phyloP scores from a whole-genome alignment of 345 rosid species.

The Anastatica hierochuntica region DNA sequence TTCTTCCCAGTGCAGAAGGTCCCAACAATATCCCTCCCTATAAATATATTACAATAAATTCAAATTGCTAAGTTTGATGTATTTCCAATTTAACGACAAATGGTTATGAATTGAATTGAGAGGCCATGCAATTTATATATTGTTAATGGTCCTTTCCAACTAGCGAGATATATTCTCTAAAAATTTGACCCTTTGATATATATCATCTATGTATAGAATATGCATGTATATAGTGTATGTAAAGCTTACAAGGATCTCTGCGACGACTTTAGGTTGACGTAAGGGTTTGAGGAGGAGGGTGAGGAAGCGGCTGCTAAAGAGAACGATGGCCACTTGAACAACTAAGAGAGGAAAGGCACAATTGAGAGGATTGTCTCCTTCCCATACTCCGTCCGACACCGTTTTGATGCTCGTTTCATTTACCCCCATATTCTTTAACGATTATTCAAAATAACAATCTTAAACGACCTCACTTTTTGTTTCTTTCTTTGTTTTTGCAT shows the following conservation, averaged over 20 bases:
- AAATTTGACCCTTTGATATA: too few species aligned
- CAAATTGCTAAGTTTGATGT: background rate
- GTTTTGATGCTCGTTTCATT: constrained; percentile 1
- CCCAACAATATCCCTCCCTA: background rate
- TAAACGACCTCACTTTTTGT: too few species aligned
- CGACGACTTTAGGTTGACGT: background rate
- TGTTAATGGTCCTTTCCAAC: too few species aligned
- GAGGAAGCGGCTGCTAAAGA: background rate
- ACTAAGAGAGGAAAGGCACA: background rate
- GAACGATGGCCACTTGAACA: background rate
- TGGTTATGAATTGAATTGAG: too few species aligned
- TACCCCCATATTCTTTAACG: background rate
- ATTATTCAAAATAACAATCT: too few species aligned
- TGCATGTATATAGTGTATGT: too few species aligned
- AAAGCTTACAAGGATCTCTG: background rate
- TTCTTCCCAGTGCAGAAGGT: background rate
- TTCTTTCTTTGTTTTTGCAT: too few species aligned
- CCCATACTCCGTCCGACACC: background rate
- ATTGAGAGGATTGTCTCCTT: background rate
- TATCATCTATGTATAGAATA: too few species aligned
- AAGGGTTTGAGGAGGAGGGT: background rate
- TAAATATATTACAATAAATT: too few species aligned
- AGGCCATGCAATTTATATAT: too few species aligned
- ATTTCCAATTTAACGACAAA: too few species aligned
- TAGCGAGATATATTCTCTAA: too few species aligned